Conservation (phyloP, 352 stramenopile species). For the Thraustochytrium sp. region DNA sequence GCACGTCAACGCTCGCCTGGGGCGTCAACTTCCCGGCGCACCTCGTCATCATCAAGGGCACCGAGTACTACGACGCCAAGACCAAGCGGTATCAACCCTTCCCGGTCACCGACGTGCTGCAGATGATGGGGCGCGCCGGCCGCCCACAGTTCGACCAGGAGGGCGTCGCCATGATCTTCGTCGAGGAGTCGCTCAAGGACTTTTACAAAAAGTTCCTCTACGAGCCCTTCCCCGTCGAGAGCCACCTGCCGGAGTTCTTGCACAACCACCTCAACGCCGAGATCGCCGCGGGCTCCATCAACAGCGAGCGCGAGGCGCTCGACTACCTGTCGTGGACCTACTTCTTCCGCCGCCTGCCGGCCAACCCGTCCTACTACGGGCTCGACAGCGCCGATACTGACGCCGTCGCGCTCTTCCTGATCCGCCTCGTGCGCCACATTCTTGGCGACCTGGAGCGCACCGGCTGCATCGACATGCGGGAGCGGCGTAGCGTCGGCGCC, state of each 20-base stretch:
- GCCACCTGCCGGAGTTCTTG: slow-evolving; percentile 93
- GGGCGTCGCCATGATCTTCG: slow-evolving; percentile 95
- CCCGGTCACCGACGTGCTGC: slow-evolving; percentile 93
- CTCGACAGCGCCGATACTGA: slow-evolving; percentile 64
- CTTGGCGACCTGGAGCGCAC: slow-evolving; percentile 71
- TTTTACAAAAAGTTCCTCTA: slow-evolving; percentile 98
- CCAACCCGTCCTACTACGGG: slow-evolving; percentile 99
- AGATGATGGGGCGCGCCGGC: slow-evolving; percentile 97
- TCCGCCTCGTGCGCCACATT: slow-evolving; percentile 65
- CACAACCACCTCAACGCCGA: slow-evolving; percentile 98
- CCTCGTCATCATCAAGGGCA: slow-evolving; percentile 99
- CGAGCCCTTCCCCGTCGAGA: slow-evolving; percentile 96
- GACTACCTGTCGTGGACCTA: slow-evolving; percentile 99
- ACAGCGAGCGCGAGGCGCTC: slow-evolving; percentile 96
- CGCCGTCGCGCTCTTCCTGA: slow-evolving; percentile 63
- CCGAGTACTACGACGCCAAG: slow-evolving; percentile 98
- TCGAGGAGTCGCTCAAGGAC: slow-evolving; percentile 91
- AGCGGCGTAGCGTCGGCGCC: slow-evolving; percentile 13
- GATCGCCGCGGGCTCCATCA: slow-evolving; percentile 96
- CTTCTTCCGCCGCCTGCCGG: slow-evolving; percentile 94
- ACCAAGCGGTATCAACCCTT: slow-evolving; percentile 97
- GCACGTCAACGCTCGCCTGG: slow-evolving; percentile 97
- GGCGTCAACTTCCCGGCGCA: slow-evolving; percentile 98
- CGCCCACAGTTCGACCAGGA: slow-evolving; percentile 95
- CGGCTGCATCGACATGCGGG: slow-evolving; percentile 68